phyloP scores from a whole-genome alignment of 768 basidiomycete genomes.

The Lentinus tigrinus region DNA sequence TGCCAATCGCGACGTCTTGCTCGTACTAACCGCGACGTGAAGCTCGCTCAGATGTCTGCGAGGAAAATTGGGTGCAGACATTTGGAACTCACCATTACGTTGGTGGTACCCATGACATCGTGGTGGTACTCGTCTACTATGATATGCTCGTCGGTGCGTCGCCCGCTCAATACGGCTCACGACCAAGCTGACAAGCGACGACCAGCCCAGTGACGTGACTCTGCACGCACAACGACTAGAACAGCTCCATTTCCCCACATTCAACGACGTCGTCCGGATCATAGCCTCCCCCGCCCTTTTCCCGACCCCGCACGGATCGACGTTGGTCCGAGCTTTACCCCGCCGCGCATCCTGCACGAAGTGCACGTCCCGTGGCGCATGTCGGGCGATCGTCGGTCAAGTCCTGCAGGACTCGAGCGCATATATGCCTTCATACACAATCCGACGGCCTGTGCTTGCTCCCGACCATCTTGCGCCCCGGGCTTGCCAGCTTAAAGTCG shows the following conservation, averaged over 20 bases:
- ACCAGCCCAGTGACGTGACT: not conserved
- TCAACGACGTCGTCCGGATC: conserved; percentile 1
- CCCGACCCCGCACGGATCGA: conserved; percentile 15
- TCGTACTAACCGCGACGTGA: not conserved
- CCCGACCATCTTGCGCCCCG: not conserved
- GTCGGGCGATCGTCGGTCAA: conserved; percentile 15
- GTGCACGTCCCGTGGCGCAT: conserved; percentile 2
- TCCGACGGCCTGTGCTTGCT: not conserved
- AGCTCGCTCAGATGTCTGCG: not conserved
- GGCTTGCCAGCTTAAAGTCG: not conserved
- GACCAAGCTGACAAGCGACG: not conserved
- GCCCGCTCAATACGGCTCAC: not conserved
- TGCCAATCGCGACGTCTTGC: not conserved
- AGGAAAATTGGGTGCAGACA: not conserved
- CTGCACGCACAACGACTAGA: not conserved
- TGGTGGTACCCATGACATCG: not conserved
- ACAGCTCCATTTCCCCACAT: not conserved
- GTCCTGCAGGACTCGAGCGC: not conserved
- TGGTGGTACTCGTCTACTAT: not conserved
- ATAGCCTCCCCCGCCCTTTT: not conserved
- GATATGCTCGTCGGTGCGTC: not conserved
- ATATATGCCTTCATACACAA: conserved; percentile 3
- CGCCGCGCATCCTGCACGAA: conserved; percentile 3
- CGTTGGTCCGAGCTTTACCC: conserved; percentile 20
- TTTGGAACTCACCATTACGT: not conserved